These are phyloP conservation scores for Cercospora janseana DNA, from an alignment of 2,329 filamentous ascomycete species.

Conservation along the genomic window DNA sequence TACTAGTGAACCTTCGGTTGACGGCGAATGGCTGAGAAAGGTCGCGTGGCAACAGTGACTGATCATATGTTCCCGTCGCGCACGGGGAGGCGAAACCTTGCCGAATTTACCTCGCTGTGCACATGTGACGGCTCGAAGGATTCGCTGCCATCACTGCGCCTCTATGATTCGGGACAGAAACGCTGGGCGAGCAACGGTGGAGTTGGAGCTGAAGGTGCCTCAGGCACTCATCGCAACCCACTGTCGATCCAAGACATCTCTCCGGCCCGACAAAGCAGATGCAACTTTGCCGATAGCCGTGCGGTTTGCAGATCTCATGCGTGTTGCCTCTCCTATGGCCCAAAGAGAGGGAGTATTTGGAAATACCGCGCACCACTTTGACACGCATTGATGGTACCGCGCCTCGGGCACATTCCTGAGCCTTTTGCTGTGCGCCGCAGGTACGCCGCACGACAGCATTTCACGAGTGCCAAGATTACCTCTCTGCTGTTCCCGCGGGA, in stretches of 20 bases:
- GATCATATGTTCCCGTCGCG: not conserved
- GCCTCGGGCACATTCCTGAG: slow-evolving; percentile 7
- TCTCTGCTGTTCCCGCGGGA: not conserved
- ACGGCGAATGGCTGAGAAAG: slow-evolving; percentile 1
- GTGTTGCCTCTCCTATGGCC: not conserved
- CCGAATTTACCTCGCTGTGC: not conserved
- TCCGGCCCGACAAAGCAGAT: slow-evolving; percentile 2
- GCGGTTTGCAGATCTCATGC: slow-evolving; percentile 8
- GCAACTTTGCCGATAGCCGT: slow-evolving; percentile 3
- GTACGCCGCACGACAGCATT: too few relatives aligned
- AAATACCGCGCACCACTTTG: too few relatives aligned
- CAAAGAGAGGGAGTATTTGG: too few relatives aligned
- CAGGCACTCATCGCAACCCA: too few relatives aligned
- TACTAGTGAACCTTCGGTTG: not conserved
- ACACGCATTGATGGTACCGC: too few relatives aligned
- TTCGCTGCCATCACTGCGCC: too few relatives aligned
- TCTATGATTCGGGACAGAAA: slow-evolving; percentile 7
- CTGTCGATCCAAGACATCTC: not conserved
- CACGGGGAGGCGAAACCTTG: not conserved
- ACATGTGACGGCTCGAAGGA: slow-evolving; percentile 4
- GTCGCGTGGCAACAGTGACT: not conserved
- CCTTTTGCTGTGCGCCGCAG: too few relatives aligned
- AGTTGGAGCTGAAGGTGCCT: too few relatives aligned
- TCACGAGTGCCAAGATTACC: too few relatives aligned
- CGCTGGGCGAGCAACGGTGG: too few relatives aligned